Conservation (phyloP, 2,329 filamentous ascomycete genomes). For the Nemania sp. region DNA sequence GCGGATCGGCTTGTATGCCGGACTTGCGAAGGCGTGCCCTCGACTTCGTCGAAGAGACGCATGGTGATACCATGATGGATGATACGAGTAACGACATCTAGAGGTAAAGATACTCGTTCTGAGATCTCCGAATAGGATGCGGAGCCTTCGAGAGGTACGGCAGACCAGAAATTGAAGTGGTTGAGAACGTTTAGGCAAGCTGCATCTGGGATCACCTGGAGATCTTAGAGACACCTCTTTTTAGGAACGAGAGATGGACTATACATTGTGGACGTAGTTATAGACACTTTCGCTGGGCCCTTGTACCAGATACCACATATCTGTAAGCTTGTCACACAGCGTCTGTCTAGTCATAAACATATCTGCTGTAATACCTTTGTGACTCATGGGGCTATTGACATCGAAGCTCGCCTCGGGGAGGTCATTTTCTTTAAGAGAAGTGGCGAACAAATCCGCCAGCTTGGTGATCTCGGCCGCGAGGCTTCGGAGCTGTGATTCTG, state of each 20-base stretch:
- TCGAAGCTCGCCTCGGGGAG: conserved; percentile 48
- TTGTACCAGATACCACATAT: conserved; percentile 51
- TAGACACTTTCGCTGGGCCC: conserved; percentile 56
- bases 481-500: conserved; percentile 41
- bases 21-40: conserved; percentile 36
- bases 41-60: conserved; percentile 43
- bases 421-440: conserved; percentile 47
- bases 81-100: conserved; percentile 44
- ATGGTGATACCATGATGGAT: conserved; percentile 45
- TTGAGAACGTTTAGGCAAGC: conserved; percentile 52
- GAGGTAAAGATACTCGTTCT: conserved; percentile 42
- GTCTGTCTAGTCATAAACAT: conserved; percentile 49
- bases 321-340: conserved; percentile 49
- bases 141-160: conserved; percentile 51
- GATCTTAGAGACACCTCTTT: conserved; percentile 9
- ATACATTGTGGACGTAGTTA: conserved; percentile 47
- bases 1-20: conserved; percentile 46
- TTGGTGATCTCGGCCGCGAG: conserved; percentile 51
- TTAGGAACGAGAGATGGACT: conserved; percentile 2
- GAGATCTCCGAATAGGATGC: conserved; percentile 49
- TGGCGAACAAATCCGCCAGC: conserved; percentile 47
- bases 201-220: conserved; percentile 48
- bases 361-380: conserved; percentile 46
- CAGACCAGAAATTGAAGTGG: conserved; percentile 56
- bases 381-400: conserved; percentile 48